Base-by-base conservation (phyloP, 1,139 yeast genomes). In the Casaregolazyma suthepensis region DNA sequence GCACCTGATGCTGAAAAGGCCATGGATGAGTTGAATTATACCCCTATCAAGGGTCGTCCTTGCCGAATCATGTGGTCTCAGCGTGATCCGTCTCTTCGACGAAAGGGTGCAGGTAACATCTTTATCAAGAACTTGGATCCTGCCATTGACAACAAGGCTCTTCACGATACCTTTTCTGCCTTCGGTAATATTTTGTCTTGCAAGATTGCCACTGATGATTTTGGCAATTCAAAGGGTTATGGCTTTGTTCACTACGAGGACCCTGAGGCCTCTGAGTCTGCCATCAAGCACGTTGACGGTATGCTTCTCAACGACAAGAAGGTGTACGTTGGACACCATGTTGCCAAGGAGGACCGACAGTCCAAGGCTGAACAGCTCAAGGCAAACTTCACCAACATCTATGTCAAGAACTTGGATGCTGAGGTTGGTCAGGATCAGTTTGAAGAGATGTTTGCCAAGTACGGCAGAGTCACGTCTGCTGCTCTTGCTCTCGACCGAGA, bases 21-120 rank as follows among this genome's bases (percentile, higher is more conserved):
- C 62, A 80, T 93, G 72, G 96, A 90, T 71, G 95, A 90, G 75
- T 82, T 94, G 76, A 94, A 93, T 87, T 93, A 93, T 79, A 76
- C 90, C 59, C 84, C 83, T 68, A 84, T 93, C 76, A 93, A 91
- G 76, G 98, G 97, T 70, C 90, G 87, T 71, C 93, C 97, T 67
- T 90, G 98, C 78, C 91, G 99, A 77, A 93, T 93, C 78, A 94
- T 94, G 99, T 91, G 98, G 97, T 90, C 98, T 63, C 99, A 94
- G 80, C 89, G 99, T 78, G 98, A 93, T 74, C 99, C 99, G 61
- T 82, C 96, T 61, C 75, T 85, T 67, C 88, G 99, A 81, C 89
- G 88, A 81, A 86, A 87, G 70, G 98, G 98, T 73, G 87, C 89
- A 63, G 97, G 97, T 70, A 93, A 93, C 82, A 86, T 94, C 64